phyloP scores from a whole-genome alignment of 2,329 filamentous ascomycete species.

The Aschersonia sp. region DNA sequence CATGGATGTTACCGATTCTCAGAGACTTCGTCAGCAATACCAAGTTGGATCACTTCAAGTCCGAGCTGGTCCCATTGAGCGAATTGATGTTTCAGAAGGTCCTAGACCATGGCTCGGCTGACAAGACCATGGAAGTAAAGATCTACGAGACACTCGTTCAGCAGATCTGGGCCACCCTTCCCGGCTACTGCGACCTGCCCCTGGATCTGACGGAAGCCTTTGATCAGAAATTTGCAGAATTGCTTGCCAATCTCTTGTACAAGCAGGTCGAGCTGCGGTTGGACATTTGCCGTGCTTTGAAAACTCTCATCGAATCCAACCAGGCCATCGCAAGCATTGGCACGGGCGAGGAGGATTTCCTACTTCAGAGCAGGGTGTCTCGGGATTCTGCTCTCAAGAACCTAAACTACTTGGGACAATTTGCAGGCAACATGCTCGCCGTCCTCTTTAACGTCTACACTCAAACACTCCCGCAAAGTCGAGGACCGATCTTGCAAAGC shows the following conservation, averaged over 20 bases:
- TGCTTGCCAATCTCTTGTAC: constrained; percentile 83
- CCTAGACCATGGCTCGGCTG: constrained; percentile 62
- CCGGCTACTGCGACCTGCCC: constrained; percentile 88
- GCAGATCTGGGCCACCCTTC: constrained; percentile 86
- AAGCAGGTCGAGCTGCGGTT: constrained; percentile 77
- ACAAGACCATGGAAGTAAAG: constrained; percentile 93
- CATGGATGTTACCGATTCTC: constrained; percentile 88
- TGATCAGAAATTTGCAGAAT: constrained; percentile 78
- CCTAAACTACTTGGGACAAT: constrained; percentile 61
- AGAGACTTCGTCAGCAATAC: constrained; percentile 86
- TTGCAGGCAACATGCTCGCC: constrained; percentile 79
- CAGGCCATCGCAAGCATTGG: constrained; percentile 62
- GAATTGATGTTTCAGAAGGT: constrained; percentile 82
- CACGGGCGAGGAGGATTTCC: constrained; percentile 52
- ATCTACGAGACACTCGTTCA: constrained; percentile 94
- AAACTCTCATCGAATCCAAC: constrained; percentile 83
- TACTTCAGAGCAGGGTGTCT: constrained; percentile 65
- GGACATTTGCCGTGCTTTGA: constrained; percentile 75
- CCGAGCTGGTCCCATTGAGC: constrained; percentile 78
- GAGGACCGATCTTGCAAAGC: constrained; percentile 81
- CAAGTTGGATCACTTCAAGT: constrained; percentile 68
- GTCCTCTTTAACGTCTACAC: constrained; percentile 99
- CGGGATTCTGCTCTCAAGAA: constrained; percentile 66
- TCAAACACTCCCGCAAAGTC: constrained; percentile 82
- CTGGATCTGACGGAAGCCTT: constrained; percentile 65